Evolutionary conservation across 2,329 filamentous ascomycete genomes (phyloP).

Genomic region (Aspergillus aculeatinus): DNA sequence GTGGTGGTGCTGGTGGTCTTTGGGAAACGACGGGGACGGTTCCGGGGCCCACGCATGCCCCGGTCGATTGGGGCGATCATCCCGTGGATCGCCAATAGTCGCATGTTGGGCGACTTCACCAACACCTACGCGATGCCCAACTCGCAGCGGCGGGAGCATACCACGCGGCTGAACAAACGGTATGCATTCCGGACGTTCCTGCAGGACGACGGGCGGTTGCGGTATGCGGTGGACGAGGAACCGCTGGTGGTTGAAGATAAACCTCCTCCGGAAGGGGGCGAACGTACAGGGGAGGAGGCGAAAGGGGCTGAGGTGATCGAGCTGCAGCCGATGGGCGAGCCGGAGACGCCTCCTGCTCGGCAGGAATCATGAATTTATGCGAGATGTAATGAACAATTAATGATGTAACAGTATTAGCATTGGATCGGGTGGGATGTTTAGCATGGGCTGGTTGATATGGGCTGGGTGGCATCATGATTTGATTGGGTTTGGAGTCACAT

Average conservation of each 20-base stretch:
- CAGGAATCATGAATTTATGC: constrained; percentile 18
- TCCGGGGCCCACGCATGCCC: constrained; percentile 34
- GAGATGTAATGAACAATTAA: constrained; percentile 12
- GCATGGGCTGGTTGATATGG: neutral
- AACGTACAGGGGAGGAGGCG: neutral
- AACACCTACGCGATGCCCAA: constrained; percentile 32
- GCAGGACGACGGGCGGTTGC: constrained; percentile 28
- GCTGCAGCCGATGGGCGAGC: constrained; percentile 9
- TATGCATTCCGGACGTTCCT: constrained; percentile 35
- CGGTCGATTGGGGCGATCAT: constrained; percentile 35
- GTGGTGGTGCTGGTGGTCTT: constrained; percentile 35
- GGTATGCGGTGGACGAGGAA: constrained; percentile 36
- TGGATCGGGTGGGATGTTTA: neutral
- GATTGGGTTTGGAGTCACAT: neutral
- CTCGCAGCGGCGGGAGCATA: constrained; percentile 26
- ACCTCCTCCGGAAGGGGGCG: neutral
- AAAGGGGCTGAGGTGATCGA: constrained; percentile 19
- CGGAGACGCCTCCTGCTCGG: constrained; percentile 2
- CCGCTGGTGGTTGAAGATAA: constrained; percentile 8
- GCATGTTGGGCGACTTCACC: constrained; percentile 33
- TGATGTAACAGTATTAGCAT: constrained; percentile 8
- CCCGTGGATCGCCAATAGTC: constrained; percentile 36
- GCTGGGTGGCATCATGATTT: neutral
- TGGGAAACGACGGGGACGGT: constrained; percentile 33
- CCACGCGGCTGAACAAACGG: constrained; percentile 29